Evolutionary conservation across 176 grass and related monocot species (phyloP).

Genomic region (Tuctoria greenei): DNA sequence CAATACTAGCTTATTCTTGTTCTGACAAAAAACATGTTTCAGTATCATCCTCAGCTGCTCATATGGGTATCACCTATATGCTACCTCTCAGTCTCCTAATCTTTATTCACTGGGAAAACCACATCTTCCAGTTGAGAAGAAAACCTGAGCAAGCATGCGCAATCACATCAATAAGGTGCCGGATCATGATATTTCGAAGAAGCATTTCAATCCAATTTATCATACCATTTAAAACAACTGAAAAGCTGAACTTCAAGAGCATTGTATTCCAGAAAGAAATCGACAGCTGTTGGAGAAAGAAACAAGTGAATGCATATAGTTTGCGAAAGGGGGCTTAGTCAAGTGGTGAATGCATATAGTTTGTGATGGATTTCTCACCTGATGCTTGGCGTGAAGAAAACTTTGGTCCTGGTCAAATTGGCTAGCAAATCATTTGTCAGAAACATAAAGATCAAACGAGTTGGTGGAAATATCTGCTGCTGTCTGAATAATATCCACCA

Average conservation of each 20-base stretch:
- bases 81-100: conserved; percentile 18
- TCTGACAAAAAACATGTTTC: conserved; percentile 48
- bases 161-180: no score
- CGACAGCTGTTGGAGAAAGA: conserved; percentile 34
- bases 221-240: conserved; percentile 34
- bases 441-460: conserved; percentile 43
- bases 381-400: conserved; percentile 43
- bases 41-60: conserved; percentile 39
- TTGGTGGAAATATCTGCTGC: conserved; percentile 5
- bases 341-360: no score
- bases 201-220: conserved; percentile 23
- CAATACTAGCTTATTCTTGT: no score
- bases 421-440: no score
- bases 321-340: no score
- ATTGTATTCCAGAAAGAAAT: conserved; percentile 24
- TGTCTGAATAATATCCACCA: conserved; percentile 17
- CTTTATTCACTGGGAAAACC: conserved; percentile 22
- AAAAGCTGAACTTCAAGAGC: conserved; percentile 45
- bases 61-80: conserved; percentile 28
- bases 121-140: no score
- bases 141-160: no score
- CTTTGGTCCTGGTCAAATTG: no score
- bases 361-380: conserved; percentile 54
- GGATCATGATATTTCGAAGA: conserved; percentile 34
- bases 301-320: conserved; percentile 18